Evolutionary conservation across 352 stramenopile species (phyloP).

Genomic region (Phytophthora pisi): DNA sequence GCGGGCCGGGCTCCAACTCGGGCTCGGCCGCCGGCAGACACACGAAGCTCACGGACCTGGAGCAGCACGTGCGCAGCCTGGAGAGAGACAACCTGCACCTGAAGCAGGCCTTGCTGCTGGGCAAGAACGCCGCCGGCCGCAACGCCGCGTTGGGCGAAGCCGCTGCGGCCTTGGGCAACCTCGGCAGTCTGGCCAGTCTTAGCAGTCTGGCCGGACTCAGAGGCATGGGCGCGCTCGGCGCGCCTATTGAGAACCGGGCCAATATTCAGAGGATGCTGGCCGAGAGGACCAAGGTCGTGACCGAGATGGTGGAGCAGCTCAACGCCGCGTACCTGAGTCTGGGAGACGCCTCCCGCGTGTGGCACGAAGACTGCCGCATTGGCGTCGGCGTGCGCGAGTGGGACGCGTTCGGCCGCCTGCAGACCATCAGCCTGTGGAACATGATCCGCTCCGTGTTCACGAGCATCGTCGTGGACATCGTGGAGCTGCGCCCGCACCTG

Average conservation of each 20-base stretch:
- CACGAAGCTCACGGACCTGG: slow-evolving; percentile 77
- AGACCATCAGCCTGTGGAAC: slow-evolving; percentile 84
- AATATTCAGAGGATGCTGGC: slow-evolving; percentile 59
- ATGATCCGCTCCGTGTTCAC: slow-evolving; percentile 84
- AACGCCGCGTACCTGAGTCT: slow-evolving; percentile 76
- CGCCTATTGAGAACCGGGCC: slow-evolving; percentile 32
- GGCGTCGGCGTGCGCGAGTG: slow-evolving; percentile 80
- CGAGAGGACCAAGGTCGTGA: slow-evolving; percentile 77
- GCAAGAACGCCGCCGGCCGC: slow-evolving; percentile 47
- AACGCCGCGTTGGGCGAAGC: not conserved
- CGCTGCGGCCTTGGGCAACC: slow-evolving; percentile 36
- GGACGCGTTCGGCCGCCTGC: slow-evolving; percentile 68
- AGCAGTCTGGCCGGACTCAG: slow-evolving; percentile 23
- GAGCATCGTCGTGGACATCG: slow-evolving; percentile 78
- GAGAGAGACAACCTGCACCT: slow-evolving; percentile 81
- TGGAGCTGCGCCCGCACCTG: slow-evolving; percentile 77
- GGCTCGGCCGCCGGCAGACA: slow-evolving; percentile 27
- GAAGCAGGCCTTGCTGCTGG: slow-evolving; percentile 75
- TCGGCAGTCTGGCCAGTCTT: slow-evolving; percentile 13
- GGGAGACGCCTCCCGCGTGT: slow-evolving; percentile 67
- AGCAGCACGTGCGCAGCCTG: slow-evolving; percentile 67
- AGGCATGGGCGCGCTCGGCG: slow-evolving; percentile 6
- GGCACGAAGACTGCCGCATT: slow-evolving; percentile 78
- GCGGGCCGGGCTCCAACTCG: not conserved
- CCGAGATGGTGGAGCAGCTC: slow-evolving; percentile 81